Evolutionary conservation across 805 yeast genomes (phyloP).

Genomic region (Candida morakotiae): DNA sequence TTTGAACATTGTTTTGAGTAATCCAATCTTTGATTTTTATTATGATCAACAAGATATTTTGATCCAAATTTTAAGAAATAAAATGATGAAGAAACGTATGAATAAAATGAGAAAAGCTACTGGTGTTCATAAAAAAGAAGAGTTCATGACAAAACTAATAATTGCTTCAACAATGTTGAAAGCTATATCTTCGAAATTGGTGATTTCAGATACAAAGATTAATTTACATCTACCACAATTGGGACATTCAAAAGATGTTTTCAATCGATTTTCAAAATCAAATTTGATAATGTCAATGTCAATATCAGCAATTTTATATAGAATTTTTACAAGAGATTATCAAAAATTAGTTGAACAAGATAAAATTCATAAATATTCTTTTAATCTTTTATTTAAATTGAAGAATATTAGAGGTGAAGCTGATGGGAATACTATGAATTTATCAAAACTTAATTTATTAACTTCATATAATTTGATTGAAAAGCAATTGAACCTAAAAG

Average conservation of each 20-base stretch:
- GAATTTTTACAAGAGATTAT: conserved; percentile 23
- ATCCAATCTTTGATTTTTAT: conserved; percentile 32
- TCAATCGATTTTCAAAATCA: conserved; percentile 20
- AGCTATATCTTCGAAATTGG: conserved; percentile 18
- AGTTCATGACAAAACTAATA: conserved; percentile 4
- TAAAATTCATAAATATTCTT: conserved; percentile 8
- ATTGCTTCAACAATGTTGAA: conserved; percentile 11
- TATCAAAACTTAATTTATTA: conserved; percentile 25
- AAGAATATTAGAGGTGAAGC: conserved; percentile 27
- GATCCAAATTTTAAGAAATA: conserved; percentile 7
- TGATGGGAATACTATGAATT: conserved; percentile 24
- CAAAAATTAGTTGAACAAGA: conserved; percentile 9
- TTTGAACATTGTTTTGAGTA: conserved; percentile 21
- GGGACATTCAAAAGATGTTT: conserved; percentile 12
- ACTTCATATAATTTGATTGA: conserved; percentile 22
- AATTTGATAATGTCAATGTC: conserved; percentile 23
- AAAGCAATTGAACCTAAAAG: conserved; percentile 17
- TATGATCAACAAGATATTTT: conserved; percentile 32
- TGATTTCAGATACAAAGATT: conserved; percentile 26
- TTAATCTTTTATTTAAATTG: conserved; percentile 25
- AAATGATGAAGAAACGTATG: conserved; percentile 8
- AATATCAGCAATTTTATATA: conserved; percentile 20
- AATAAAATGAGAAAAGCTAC: conserved; percentile 8
- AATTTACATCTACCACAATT: conserved; percentile 28
- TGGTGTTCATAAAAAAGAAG: conserved; percentile 7